Base-by-base conservation (phyloP, 176 grass and related monocot genomes). In the Juncus inflexus region DNA sequence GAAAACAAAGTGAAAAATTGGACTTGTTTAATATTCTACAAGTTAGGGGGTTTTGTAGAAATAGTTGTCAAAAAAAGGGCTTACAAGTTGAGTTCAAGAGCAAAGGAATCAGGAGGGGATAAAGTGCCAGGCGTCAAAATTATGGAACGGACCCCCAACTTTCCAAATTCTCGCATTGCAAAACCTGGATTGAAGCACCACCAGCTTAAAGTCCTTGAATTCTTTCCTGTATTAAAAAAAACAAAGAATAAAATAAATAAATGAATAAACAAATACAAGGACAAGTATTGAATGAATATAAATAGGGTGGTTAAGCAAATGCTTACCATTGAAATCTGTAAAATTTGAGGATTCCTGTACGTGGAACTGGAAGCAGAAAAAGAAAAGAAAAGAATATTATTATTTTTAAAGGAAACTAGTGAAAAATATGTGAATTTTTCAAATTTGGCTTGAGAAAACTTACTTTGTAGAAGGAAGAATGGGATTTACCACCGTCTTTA, bases 151-250 rank as follows among this genome's bases (percentile, higher is more conserved):
- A 89, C 79, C 36, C 87, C 87, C 82, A 97, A 75, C 72, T 74
- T 97, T 56, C 80, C 66, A 78, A 97, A 91, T 80, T 91, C 87
- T 79, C 91, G 79, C 92, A 97, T 97, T 35, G 87, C 82, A 56
- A 97, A 74, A 41, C 92, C 92, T 59, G 87, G 92, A 60, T 97
- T 89, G 80, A 97, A 97, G 76, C 92, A 97, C 92, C 92, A 97
- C 92, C 92, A 96, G 80, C 92, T 97, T 66, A 97, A 75, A 72
- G 77, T 89, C 80, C 92, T 97, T 58, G 69, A 83, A 58, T 60
- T 67, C 64, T 89, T 97, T 47, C 85, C 85, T 91, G 69, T 37
- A 76, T 65, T 60, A 66, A 38, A 13, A 39, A 37, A 49, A 58
- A 28, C 19, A 28, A 28, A 28, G 19, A 28, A 60, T 52, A 41